Conservation (phyloP, 176 grass and related monocot species). For the Avena insularis region DNA sequence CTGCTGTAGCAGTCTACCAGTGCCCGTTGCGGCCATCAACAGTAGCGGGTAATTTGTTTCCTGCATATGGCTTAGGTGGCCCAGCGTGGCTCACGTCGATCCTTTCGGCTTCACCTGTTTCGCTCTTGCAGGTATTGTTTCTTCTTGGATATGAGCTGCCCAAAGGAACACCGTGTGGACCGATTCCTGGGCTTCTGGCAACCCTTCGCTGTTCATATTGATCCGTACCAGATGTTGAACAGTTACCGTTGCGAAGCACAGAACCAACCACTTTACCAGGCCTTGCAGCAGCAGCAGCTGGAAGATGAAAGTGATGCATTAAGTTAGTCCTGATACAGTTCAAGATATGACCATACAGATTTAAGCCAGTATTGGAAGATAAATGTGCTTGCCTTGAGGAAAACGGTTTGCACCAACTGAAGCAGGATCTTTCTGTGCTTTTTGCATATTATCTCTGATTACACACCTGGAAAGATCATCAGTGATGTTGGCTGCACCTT, state of each 20-base stretch:
- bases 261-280: slow-evolving; percentile 72
- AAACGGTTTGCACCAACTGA: slow-evolving; percentile 55
- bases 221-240: slow-evolving; percentile 42
- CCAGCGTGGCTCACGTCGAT: slow-evolving; percentile 50
- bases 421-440: slow-evolving; percentile 49
- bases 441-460: slow-evolving; percentile 72
- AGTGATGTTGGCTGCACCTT: slow-evolving; percentile 60
- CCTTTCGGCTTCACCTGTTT: slow-evolving; percentile 68
- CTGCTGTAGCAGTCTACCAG: slow-evolving; percentile 53
- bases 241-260: slow-evolving; percentile 48
- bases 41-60: slow-evolving; percentile 66
- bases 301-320: slow-evolving; percentile 30
- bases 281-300: slow-evolving; percentile 57
- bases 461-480: slow-evolving; percentile 88
- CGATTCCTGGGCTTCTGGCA: slow-evolving; percentile 49
- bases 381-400: slow-evolving; percentile 53
- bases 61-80: slow-evolving; percentile 61
- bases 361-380: neutral
- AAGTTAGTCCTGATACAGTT: slow-evolving; percentile 15
- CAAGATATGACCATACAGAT: neutral
- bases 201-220: slow-evolving; percentile 73
- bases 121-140: slow-evolving; percentile 78
- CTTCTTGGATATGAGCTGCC: slow-evolving; percentile 75
- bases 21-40: slow-evolving; percentile 63
- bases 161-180: slow-evolving; percentile 60